These are phyloP conservation scores for Diaporthe sp. DNA, from an alignment of 2,329 filamentous ascomycete genomes.

Conservation along the genomic window DNA sequence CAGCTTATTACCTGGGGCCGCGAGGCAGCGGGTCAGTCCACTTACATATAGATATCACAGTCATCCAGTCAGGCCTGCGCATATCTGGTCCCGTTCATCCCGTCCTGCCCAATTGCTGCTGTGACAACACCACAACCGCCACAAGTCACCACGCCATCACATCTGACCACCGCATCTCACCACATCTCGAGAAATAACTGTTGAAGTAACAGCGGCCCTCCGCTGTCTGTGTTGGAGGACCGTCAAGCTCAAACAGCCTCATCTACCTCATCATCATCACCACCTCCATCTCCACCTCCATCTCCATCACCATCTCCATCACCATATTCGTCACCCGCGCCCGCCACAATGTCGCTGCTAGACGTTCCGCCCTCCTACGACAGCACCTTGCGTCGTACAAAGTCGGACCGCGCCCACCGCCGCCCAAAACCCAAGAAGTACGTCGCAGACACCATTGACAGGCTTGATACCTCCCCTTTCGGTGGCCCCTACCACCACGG, in stretches of 20 bases:
- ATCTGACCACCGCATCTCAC: too few relatives aligned
- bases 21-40: background rate
- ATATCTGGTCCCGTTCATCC: background rate
- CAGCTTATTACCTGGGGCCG: background rate
- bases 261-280: background rate
- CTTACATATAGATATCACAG: background rate
- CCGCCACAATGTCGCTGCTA: conserved; percentile 36
- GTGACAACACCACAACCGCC: background rate
- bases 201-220: background rate
- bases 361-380: conserved; percentile 33
- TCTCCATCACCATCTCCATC: background rate
- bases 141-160: background rate
- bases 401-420: conserved; percentile 74
- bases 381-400: conserved; percentile 33
- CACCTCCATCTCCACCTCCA: background rate
- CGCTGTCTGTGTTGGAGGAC: background rate
- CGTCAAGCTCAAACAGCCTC: background rate
- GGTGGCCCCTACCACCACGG: conserved; percentile 85
- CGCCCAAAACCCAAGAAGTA: conserved; percentile 51
- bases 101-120: background rate
- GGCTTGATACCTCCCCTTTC: conserved; percentile 76
- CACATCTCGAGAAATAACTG: background rate
- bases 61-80: background rate
- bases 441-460: conserved; percentile 82
- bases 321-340: background rate